A percentile compares a stretch with the other conserved stretches of the same genome.
phyloP scores from a whole-genome alignment of 2,329 filamentous ascomycete species.

The Pyrenochaeta sp. region DNA sequence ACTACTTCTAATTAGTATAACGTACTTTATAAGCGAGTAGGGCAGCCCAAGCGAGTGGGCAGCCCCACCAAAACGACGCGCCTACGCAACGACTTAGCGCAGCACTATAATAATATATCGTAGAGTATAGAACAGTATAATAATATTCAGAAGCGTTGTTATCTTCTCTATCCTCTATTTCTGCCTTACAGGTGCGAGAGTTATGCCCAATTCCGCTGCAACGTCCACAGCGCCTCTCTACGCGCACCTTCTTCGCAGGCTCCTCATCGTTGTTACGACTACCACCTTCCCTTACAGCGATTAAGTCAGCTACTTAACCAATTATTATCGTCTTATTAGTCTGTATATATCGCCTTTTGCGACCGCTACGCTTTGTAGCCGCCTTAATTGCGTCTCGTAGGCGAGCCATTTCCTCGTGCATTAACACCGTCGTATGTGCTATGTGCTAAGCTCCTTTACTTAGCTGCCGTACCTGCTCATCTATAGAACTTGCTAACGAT shows the following conservation, averaged over 20 bases:
- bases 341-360: constrained; percentile 6
- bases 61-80: not conserved
- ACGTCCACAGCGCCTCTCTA: constrained; percentile 14
- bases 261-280: constrained; percentile 1
- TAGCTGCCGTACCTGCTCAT: constrained; percentile 11
- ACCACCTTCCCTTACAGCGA: constrained; percentile 4
- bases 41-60: not conserved
- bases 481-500: constrained; percentile 11
- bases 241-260: constrained; percentile 14
- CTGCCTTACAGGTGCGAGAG: constrained; percentile 11
- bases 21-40: not conserved
- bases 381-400: constrained; percentile 8
- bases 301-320: not conserved
- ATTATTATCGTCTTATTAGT: not conserved
- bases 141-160: constrained; percentile 7
- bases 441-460: constrained; percentile 16
- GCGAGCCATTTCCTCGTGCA: constrained; percentile 4
- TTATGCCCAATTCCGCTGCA: constrained; percentile 17
- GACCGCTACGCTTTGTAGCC: constrained; percentile 3
- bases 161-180: constrained; percentile 14
- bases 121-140: not conserved
- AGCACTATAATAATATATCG: not conserved
- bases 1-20: not conserved
- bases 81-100: not conserved
- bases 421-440: constrained; percentile 14